Percentiles rank a stretch among this genome's conserved stretches.
Conservation (phyloP, 2,329 filamentous ascomycete species). For the Cordyceps cicadae region DNA sequence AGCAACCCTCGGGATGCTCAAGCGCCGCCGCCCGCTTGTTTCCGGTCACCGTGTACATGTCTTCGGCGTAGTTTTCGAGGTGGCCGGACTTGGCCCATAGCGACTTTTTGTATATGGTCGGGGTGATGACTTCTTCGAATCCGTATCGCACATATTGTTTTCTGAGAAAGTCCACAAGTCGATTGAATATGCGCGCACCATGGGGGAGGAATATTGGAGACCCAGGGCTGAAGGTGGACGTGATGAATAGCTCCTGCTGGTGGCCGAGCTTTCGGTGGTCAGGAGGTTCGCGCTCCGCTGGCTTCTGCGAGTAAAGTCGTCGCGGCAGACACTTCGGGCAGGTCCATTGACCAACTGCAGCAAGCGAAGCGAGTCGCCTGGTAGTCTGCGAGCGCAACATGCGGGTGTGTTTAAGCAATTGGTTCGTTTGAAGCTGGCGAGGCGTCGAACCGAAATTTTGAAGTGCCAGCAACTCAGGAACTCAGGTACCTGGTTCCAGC, state of each 20-base stretch:
- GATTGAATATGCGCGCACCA: constrained; percentile 75
- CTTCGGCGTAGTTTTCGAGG: constrained; percentile 81
- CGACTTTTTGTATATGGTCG: constrained; percentile 83
- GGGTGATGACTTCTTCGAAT: constrained; percentile 81
- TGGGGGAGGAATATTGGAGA: constrained; percentile 79
- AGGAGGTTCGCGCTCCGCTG: constrained; percentile 27
- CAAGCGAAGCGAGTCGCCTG: constrained; percentile 14
- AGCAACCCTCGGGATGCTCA: constrained; percentile 1
- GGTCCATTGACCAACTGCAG: constrained; percentile 22
- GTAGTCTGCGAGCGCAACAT: constrained; percentile 25
- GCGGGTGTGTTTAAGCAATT: constrained; percentile 8
- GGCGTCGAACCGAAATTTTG: neutral
- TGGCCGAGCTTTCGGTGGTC: constrained; percentile 54
- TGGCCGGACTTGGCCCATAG: constrained; percentile 82
- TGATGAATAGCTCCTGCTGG: constrained; percentile 70
- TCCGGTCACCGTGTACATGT: constrained; percentile 78
- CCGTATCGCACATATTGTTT: constrained; percentile 78
- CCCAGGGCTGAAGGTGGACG: constrained; percentile 71
- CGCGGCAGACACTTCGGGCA: constrained; percentile 22
- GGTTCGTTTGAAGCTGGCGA: neutral
- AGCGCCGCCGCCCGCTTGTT: constrained; percentile 21
- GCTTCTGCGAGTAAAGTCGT: constrained; percentile 24
- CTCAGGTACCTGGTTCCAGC: neutral
- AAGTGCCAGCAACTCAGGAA: too few relatives aligned
- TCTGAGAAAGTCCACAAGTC: constrained; percentile 71